These are phyloP conservation scores for Colletotrichum navitas DNA, from an alignment of 2,329 filamentous ascomycete species.

Conservation along the genomic window DNA sequence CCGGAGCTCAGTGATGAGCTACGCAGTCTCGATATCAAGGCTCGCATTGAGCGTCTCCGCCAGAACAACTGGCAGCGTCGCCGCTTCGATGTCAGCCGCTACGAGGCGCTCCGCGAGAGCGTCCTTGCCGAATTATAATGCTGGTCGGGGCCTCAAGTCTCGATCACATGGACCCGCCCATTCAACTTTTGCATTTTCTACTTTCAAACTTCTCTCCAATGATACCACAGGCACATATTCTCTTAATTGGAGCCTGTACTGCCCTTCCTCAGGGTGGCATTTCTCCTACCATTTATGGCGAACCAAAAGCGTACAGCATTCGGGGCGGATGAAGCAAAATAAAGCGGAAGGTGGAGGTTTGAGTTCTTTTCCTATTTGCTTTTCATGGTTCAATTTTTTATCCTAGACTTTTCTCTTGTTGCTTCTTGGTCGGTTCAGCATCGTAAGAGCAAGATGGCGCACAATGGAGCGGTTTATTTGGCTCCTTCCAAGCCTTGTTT, in stretches of 20 bases:
- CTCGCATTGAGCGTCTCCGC: slow-evolving; percentile 67
- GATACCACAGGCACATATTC: slow-evolving; percentile 31
- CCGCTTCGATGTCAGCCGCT: slow-evolving; percentile 66
- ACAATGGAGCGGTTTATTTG: neutral
- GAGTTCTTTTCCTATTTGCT: neutral
- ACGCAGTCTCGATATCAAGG: slow-evolving; percentile 57
- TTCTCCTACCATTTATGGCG: neutral
- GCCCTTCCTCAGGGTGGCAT: neutral
- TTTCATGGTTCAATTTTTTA: neutral
- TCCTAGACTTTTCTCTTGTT: neutral
- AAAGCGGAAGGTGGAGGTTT: neutral
- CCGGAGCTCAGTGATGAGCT: slow-evolving; percentile 51
- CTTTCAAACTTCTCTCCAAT: slow-evolving; percentile 10
- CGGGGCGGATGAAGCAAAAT: neutral
- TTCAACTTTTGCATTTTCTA: neutral
- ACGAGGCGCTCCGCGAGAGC: slow-evolving; percentile 64
- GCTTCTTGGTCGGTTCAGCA: neutral
- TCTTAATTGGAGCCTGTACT: neutral
- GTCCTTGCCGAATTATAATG: slow-evolving; percentile 64
- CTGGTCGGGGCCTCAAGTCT: slow-evolving; percentile 37
- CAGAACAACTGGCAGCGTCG: slow-evolving; percentile 67
- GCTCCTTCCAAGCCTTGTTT: neutral
- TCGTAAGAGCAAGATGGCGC: slow-evolving; percentile 9
- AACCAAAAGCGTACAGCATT: slow-evolving; percentile 18
- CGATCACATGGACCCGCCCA: neutral